phyloP scores from a whole-genome alignment of 2,329 filamentous ascomycete species.

The Paradendryphiella salina region DNA sequence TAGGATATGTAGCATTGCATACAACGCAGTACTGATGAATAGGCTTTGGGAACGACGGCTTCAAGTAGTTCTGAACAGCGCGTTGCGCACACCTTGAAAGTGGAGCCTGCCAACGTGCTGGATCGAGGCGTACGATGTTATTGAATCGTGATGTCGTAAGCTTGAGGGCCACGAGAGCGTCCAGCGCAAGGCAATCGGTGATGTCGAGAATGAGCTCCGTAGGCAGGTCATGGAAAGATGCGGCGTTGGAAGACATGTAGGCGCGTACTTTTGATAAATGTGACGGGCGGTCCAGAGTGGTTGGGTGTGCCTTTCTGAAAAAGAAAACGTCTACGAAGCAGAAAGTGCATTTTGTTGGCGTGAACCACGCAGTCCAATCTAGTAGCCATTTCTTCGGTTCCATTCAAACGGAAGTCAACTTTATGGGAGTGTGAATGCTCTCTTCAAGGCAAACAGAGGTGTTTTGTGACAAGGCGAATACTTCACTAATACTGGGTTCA shows the following conservation, averaged over 20 bases:
- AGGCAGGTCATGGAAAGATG: conserved; percentile 40
- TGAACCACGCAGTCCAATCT: not conserved
- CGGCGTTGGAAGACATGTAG: conserved; percentile 10
- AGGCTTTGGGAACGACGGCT: conserved; percentile 12
- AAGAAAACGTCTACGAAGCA: not conserved
- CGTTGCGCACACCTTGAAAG: conserved; percentile 35
- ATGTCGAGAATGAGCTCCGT: conserved; percentile 49
- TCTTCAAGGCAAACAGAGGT: not conserved
- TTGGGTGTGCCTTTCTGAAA: not conserved
- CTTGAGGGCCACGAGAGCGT: conserved; percentile 46
- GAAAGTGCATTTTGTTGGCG: not conserved
- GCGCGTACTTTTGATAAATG: not conserved
- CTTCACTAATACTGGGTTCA: not conserved
- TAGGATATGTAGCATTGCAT: conserved; percentile 39
- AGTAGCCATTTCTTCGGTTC: not conserved
- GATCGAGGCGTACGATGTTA: conserved; percentile 26
- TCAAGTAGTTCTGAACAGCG: conserved; percentile 36
- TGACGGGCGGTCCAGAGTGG: not conserved
- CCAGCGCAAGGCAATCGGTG: conserved; percentile 41
- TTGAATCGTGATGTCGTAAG: conserved; percentile 42
- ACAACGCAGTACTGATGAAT: conserved; percentile 34
- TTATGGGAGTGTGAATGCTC: not conserved
- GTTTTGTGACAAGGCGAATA: not conserved
- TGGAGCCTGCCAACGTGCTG: conserved; percentile 15
- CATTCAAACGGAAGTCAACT: not conserved